These are phyloP conservation scores for Talaromyces sp. DNA, from an alignment of 2,329 filamentous ascomycete genomes.

Conservation along the genomic window DNA sequence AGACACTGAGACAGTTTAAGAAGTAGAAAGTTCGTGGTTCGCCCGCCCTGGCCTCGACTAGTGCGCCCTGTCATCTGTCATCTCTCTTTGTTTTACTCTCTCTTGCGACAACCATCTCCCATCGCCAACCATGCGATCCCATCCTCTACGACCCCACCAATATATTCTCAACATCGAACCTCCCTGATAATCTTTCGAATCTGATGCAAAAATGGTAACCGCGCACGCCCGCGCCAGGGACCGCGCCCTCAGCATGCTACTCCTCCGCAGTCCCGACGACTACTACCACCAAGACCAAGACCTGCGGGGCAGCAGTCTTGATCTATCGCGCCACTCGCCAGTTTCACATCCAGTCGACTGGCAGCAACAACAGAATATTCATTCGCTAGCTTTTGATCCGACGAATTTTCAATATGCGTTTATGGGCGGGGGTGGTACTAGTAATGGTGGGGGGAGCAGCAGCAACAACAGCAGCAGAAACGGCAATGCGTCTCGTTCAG, in stretches of 20 bases:
- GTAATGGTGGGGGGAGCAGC: too few species aligned
- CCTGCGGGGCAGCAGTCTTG: not conserved
- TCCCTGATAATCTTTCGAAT: not conserved
- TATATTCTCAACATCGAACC: not conserved
- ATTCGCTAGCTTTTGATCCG: not conserved
- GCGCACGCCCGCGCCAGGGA: not conserved
- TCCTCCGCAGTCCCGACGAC: not conserved
- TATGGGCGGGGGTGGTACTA: not conserved
- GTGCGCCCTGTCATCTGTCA: not conserved
- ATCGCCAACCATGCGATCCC: not conserved
- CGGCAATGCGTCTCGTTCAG: not conserved
- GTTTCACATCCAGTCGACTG: not conserved
- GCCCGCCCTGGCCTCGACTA: too few species aligned
- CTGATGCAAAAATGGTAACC: not conserved
- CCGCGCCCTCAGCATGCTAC: not conserved
- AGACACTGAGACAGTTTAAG: too few species aligned
- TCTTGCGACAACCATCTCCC: not conserved
- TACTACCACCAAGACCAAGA: not conserved
- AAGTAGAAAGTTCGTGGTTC: too few species aligned
- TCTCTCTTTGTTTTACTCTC: not conserved
- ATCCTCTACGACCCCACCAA: not conserved
- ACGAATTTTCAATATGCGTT: not conserved
- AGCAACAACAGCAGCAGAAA: too few species aligned
- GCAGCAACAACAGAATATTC: not conserved
- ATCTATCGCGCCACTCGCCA: not conserved